Conservation (phyloP, 768 basidiomycete genomes). For the Collybia sordida region DNA sequence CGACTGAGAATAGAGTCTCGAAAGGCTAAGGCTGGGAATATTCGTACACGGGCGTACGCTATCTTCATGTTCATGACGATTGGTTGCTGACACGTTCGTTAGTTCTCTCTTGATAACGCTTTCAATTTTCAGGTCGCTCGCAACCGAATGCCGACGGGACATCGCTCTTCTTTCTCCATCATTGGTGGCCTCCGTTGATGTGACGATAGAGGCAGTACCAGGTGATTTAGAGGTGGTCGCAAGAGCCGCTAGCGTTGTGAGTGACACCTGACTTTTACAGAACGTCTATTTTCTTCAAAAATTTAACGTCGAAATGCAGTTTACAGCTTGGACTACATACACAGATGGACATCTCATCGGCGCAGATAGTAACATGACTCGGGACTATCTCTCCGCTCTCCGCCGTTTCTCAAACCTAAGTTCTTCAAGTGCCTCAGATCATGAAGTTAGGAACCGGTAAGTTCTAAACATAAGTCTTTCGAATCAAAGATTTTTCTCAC, state of each 20-base stretch:
- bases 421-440: conserved; percentile 51
- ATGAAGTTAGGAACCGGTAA: conserved; percentile 75
- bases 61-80: neutral
- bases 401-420: conserved; percentile 65
- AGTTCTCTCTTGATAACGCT: conserved; percentile 80
- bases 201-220: conserved; percentile 51
- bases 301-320: conserved; percentile 40
- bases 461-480: conserved; percentile 4
- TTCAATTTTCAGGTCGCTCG: conserved; percentile 76
- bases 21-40: conserved; percentile 74
- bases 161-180: conserved; percentile 72
- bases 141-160: conserved; percentile 85
- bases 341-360: conserved; percentile 85
- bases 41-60: conserved; percentile 76
- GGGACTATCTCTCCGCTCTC: conserved; percentile 69
- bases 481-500: conserved; percentile 2
- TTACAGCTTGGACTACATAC: conserved; percentile 90
- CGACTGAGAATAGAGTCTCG: conserved; percentile 59
- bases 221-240: conserved; percentile 75
- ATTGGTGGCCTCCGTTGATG: conserved; percentile 64
- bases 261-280: conserved; percentile 23
- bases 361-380: conserved; percentile 67
- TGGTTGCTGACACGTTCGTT: conserved; percentile 5
- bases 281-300: neutral
- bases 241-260: conserved; percentile 77